Base-by-base conservation (phyloP, 2,329 filamentous ascomycete genomes). In the Microascus cirrosus region DNA sequence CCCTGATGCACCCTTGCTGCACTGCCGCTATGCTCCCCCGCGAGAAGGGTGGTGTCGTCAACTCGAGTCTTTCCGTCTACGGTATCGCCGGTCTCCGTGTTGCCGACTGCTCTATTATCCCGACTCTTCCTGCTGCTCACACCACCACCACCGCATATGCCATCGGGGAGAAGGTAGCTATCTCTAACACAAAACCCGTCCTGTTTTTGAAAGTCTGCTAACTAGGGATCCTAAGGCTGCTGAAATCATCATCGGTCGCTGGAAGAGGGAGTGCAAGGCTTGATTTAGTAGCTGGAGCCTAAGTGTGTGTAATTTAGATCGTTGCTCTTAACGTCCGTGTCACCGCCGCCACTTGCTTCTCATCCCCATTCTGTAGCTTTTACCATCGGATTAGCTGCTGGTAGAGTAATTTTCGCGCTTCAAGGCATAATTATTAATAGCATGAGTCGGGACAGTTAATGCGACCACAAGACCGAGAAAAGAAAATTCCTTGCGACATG, bases 121-220 rank as follows among this genome's bases (percentile, higher is more conserved):
- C 65, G n/a, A 60, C 57, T 20, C 39, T 65, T 13, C 63, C 63
- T 34, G 62, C 59, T 39, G 55, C 64, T 75, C 77, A 22, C 75
- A 80, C 61, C 42, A 60, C 56, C 62, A 79, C 78, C 72, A 75
- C 77, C 6, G 78, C 77, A 5, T 82, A 80, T 64, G 77, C 75
- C 2, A 79, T 81, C 61, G 78, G 75, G 0, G 79, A 81, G 66
- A 78, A 77, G 62, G 65, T 62, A 57, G n/a, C n/a, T n/a, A 57
- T 59, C 56, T 12, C 12, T 55, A 34, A 22, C 20, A 32, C 34
- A 4, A 22, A 24, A 34, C 20, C 13, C 15, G 45, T 22, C 18
- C 18, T 7, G 6, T 50, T 24, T 7, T 55, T 34, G 22, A 35
- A 13, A 35, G 39, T 51, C 34, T 55, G 35, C 57, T 58, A 58